These are phyloP conservation scores for Penicillium brevicompactum DNA, from an alignment of 2,329 filamentous ascomycete genomes.

Conservation along the genomic window DNA sequence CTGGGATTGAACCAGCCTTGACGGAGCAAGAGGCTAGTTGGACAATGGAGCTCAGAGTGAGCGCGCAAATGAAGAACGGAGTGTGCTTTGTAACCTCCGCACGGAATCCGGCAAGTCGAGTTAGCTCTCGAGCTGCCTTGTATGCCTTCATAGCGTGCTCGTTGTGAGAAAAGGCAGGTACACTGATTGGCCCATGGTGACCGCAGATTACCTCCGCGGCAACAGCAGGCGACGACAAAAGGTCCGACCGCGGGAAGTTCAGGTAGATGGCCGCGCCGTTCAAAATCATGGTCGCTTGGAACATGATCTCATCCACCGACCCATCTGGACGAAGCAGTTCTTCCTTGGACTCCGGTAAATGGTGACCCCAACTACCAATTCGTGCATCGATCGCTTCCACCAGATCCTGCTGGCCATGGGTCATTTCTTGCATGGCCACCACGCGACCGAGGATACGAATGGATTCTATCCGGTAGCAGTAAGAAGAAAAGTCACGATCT, in stretches of 20 bases:
- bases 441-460: slow-evolving; percentile 77
- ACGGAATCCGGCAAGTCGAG: slow-evolving; percentile 66
- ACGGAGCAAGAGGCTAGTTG: slow-evolving; percentile 77
- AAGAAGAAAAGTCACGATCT: slow-evolving; percentile 73
- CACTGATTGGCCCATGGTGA: slow-evolving; percentile 40
- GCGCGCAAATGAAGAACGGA: slow-evolving; percentile 80
- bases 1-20: slow-evolving; percentile 58
- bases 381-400: slow-evolving; percentile 61
- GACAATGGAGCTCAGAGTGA: slow-evolving; percentile 77
- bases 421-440: slow-evolving; percentile 51
- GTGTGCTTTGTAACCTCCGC: slow-evolving; percentile 69
- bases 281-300: slow-evolving; percentile 83
- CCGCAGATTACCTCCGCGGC: slow-evolving; percentile 52
- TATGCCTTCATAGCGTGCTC: slow-evolving; percentile 78
- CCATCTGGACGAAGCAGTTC: slow-evolving; percentile 70
- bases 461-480: slow-evolving; percentile 80
- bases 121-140: slow-evolving; percentile 75
- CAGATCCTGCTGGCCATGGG: slow-evolving; percentile 52
- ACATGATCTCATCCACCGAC: slow-evolving; percentile 83
- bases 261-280: slow-evolving; percentile 67
- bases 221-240: slow-evolving; percentile 57
- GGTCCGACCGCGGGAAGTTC: slow-evolving; percentile 76
- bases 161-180: slow-evolving; percentile 44
- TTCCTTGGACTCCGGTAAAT: slow-evolving; percentile 72
- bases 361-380: slow-evolving; percentile 75